These are phyloP conservation scores for Auriscalpium vulgare DNA, from an alignment of 768 basidiomycete species.

Conservation along the genomic window DNA sequence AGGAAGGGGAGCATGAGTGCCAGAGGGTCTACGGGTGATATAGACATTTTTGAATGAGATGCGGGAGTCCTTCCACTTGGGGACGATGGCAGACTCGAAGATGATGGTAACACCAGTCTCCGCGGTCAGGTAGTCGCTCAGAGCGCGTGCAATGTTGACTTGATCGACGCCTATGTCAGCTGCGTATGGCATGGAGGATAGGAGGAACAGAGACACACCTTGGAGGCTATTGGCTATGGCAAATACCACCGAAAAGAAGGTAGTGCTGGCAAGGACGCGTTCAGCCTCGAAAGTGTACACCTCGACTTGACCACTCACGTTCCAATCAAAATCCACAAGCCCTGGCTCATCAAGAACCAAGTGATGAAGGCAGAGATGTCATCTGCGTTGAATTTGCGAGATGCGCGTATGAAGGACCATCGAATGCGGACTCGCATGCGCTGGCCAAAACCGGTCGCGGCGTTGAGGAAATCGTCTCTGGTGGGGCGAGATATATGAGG, in stretches of 20 bases:
- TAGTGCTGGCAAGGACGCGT: constrained; percentile 48
- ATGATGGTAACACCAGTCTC: constrained; percentile 92
- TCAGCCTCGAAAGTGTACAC: neutral
- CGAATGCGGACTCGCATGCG: constrained; percentile 87
- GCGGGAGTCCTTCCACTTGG: constrained; percentile 93
- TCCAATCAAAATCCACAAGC: constrained; percentile 91
- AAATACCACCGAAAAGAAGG: constrained; percentile 92
- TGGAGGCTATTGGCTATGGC: constrained; percentile 86
- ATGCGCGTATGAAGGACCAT: constrained; percentile 94
- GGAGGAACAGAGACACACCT: constrained; percentile 32
- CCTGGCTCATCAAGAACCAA: constrained; percentile 94
- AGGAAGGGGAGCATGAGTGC: neutral
- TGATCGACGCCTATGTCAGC: constrained; percentile 5
- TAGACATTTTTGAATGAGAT: constrained; percentile 98
- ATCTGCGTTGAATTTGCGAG: constrained; percentile 91
- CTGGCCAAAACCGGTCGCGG: constrained; percentile 87
- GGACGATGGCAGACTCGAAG: constrained; percentile 96
- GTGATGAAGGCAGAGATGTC: constrained; percentile 95
- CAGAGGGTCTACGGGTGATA: constrained; percentile 67
- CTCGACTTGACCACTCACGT: constrained; percentile 48
- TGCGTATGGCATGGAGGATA: too few relatives aligned
- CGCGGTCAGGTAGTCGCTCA: constrained; percentile 88
- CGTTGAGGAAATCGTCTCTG: constrained; percentile 80
- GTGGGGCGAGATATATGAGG: constrained; percentile 77
- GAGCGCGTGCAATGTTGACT: constrained; percentile 80